Conservation (phyloP, 1,139 yeast species). For the Yamadazyma mexicana region DNA sequence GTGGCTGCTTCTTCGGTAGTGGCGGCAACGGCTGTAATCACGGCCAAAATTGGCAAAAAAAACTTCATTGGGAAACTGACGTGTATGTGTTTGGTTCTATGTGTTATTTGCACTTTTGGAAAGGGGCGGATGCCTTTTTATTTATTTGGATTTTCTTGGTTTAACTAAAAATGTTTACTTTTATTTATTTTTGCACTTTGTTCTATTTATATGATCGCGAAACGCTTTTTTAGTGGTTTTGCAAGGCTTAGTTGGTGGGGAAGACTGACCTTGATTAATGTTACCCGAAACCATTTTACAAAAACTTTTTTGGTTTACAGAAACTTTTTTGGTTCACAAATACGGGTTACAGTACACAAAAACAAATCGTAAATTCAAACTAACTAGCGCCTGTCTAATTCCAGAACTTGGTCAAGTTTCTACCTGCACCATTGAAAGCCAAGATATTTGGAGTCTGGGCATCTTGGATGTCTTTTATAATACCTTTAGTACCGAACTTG, state of each 20-base stretch:
- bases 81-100: too few relatives aligned
- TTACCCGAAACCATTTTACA: too few relatives aligned
- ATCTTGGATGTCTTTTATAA: conserved; percentile 68
- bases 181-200: too few relatives aligned
- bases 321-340: too few relatives aligned
- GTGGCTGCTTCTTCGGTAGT: not conserved
- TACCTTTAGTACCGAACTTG: conserved; percentile 71
- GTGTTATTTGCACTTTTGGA: not conserved
- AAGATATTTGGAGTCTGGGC: conserved; percentile 80
- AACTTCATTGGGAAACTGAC: too few relatives aligned
- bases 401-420: conserved; percentile 77
- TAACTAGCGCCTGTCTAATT: conserved; percentile 8
- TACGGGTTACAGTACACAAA: not conserved
- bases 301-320: too few relatives aligned
- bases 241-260: not conserved
- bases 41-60: not conserved
- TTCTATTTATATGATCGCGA: not conserved
- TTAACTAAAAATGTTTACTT: too few relatives aligned
- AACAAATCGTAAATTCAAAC: not conserved
- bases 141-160: not conserved
- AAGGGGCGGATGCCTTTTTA: not conserved
- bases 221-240: not conserved
- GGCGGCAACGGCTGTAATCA: not conserved
- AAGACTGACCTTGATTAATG: not conserved
- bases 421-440: conserved; percentile 93